These are phyloP conservation scores for Ceratocystis lukuohia DNA, from an alignment of 2,329 filamentous ascomycete genomes.

Conservation along the genomic window DNA sequence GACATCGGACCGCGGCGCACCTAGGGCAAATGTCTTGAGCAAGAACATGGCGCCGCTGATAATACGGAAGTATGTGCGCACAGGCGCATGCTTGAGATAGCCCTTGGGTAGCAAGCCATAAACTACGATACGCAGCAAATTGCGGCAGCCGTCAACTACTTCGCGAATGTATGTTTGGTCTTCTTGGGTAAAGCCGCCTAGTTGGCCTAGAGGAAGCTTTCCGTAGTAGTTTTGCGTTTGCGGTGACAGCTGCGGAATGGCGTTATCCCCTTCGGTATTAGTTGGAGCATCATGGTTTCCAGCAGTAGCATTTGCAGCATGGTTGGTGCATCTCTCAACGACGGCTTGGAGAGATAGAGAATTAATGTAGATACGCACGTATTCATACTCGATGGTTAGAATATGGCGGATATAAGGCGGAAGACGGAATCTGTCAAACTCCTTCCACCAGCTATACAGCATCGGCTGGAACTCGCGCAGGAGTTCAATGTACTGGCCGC, in stretches of 20 bases:
- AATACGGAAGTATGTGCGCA: constrained; percentile 75
- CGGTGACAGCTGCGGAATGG: constrained; percentile 39
- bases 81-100: constrained; percentile 69
- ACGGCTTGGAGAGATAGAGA: constrained; percentile 88
- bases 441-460: constrained; percentile 62
- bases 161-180: constrained; percentile 63
- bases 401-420: constrained; percentile 59
- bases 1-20: constrained; percentile 65
- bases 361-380: constrained; percentile 88
- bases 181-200: constrained; percentile 49
- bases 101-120: constrained; percentile 60
- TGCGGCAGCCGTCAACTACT: constrained; percentile 64
- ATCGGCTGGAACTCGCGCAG: constrained; percentile 72
- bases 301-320: constrained; percentile 38
- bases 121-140: constrained; percentile 63
- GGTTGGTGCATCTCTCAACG: constrained; percentile 78
- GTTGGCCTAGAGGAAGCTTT: constrained; percentile 48
- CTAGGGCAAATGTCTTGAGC: constrained; percentile 71
- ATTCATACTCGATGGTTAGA: constrained; percentile 87
- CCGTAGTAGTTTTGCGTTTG: constrained; percentile 53
- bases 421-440: constrained; percentile 65
- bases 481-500: constrained; percentile 66
- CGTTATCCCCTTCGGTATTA: constrained; percentile 25
- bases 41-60: constrained; percentile 76
- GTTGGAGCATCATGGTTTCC: constrained; percentile 24